A percentile compares a stretch with the other conserved stretches of the same genome.
phyloP scores from a whole-genome alignment of 768 basidiomycete species.

The Xerocomus potaroensis region DNA sequence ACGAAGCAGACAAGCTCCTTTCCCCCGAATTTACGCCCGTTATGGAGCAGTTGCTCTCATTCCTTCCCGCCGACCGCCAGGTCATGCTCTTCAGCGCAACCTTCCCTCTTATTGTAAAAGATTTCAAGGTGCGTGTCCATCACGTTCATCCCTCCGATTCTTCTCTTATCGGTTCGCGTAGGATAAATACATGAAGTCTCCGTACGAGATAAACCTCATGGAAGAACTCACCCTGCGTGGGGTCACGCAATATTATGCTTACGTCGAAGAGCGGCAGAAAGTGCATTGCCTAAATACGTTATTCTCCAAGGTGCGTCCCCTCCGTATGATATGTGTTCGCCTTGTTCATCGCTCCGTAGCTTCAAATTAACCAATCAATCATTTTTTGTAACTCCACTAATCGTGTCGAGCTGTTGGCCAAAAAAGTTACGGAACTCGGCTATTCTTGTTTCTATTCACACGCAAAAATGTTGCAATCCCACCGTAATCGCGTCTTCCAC shows the following conservation, averaged over 20 bases:
- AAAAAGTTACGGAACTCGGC: conserved; percentile 98
- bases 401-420: conserved; percentile 97
- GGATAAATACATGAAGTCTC: conserved; percentile 95
- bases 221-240: conserved; percentile 97
- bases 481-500: conserved; percentile 99
- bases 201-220: conserved; percentile 99
- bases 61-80: conserved; percentile 81
- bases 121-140: conserved; percentile 74
- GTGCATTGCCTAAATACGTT: conserved; percentile 99
- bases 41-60: conserved; percentile 90
- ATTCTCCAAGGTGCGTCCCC: conserved; percentile 79
- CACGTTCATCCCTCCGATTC: background rate
- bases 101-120: conserved; percentile 98
- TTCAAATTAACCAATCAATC: conserved; percentile 99
- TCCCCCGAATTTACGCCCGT: conserved; percentile 98
- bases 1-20: conserved; percentile 97
- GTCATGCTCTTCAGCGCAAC: conserved; percentile 99
- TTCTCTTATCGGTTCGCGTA: conserved; percentile 29
- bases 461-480: conserved; percentile 98
- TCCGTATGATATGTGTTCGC: background rate
- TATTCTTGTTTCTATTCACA: conserved; percentile 99
- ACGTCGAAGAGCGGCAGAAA: conserved; percentile 98
- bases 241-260: conserved; percentile 99
- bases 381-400: conserved; percentile 99
- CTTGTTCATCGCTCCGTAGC: conserved; percentile 40